Base-by-base conservation (phyloP, 2,329 filamentous ascomycete species). In the Venturia pyrina region DNA sequence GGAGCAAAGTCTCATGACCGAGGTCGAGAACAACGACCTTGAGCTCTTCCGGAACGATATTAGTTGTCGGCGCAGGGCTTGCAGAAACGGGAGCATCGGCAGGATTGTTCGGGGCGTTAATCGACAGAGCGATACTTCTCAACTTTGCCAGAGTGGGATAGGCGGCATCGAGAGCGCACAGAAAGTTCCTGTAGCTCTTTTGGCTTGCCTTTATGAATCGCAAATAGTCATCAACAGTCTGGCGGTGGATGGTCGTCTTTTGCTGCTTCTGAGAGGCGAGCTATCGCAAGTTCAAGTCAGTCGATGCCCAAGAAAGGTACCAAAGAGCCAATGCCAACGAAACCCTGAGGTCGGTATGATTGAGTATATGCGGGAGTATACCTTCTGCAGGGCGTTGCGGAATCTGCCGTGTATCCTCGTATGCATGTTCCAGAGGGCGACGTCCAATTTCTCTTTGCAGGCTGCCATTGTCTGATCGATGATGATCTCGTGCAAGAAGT, bases 181-280 rank as follows among this genome's bases (percentile, higher is more conserved):
- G 97, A 5, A 66, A 32, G 1, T 7, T 21, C 19, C 19, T 44
- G 57, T 66, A 66, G 32, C 40, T 43, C 13, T 37, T 43, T 41
- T 66, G 64, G 15, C 37, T 62, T 21, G 37, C 53, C 77, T 93
- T 96, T 70, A 98, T 86, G 75, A 96, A 98, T 70, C 86, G 85
- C 66, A 88, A 81, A 75, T 96, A 98, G 69, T 88, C 83, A 77
- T 90, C 93, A 74, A 90, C 88, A 93, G 80, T 76, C 92, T 95
- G 69, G 93, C 86, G 63, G 32, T 59, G 37, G 13, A 50, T 65
- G 7, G 63, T 6, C 19, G 63, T 40, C 37, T 40, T 43, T 21
- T 65, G 48, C 32, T 65, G 63, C 48, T 48, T 40, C 5, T 57
- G 48, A 21, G 28, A 37, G 53, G 24, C 53, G 28, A 65, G 48